A percentile compares a stretch with the other conserved stretches of the same genome.
These are phyloP conservation scores for Aspergillus neoniger DNA, from an alignment of 2,329 filamentous ascomycete genomes.

Conservation along the genomic window DNA sequence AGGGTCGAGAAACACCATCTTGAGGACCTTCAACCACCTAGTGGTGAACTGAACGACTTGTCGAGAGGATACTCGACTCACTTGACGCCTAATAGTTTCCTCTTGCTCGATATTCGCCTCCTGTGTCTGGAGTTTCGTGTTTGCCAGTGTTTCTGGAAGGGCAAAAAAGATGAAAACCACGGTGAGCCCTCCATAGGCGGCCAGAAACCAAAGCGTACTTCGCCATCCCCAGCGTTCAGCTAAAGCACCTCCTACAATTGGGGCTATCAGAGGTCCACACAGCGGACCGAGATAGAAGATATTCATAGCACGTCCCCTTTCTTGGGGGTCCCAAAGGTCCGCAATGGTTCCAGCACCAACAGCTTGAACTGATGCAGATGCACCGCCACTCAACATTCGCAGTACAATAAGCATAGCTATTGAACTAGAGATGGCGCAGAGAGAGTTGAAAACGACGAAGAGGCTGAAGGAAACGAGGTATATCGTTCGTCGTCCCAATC, in stretches of 20 bases:
- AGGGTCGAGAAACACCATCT: slow-evolving; percentile 70
- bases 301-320: slow-evolving; percentile 78
- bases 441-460: slow-evolving; percentile 69
- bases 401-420: slow-evolving; percentile 78
- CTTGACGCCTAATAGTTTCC: slow-evolving; percentile 28
- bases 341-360: slow-evolving; percentile 82
- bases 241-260: slow-evolving; percentile 75
- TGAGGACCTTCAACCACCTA: slow-evolving; percentile 55
- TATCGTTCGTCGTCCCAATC: slow-evolving; percentile 70
- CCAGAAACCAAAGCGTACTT: slow-evolving; percentile 75
- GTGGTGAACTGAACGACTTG: slow-evolving; percentile 63
- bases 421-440: slow-evolving; percentile 68
- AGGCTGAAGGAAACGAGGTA: slow-evolving; percentile 74
- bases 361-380: slow-evolving; percentile 77
- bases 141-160: slow-evolving; percentile 47
- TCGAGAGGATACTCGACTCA: slow-evolving; percentile 60
- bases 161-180: slow-evolving; percentile 45
- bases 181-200: slow-evolving; percentile 63
- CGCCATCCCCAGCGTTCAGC: slow-evolving; percentile 71
- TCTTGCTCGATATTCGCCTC: slow-evolving; percentile 29
- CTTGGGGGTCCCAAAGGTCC: slow-evolving; percentile 73
- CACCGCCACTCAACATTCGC: slow-evolving; percentile 72
- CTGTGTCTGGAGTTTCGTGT: slow-evolving; percentile 32
- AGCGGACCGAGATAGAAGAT: slow-evolving; percentile 80
- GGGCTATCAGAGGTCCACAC: slow-evolving; percentile 71